phyloP scores from a whole-genome alignment of 345 rosid species.

The Pseudoturritis turrita region DNA sequence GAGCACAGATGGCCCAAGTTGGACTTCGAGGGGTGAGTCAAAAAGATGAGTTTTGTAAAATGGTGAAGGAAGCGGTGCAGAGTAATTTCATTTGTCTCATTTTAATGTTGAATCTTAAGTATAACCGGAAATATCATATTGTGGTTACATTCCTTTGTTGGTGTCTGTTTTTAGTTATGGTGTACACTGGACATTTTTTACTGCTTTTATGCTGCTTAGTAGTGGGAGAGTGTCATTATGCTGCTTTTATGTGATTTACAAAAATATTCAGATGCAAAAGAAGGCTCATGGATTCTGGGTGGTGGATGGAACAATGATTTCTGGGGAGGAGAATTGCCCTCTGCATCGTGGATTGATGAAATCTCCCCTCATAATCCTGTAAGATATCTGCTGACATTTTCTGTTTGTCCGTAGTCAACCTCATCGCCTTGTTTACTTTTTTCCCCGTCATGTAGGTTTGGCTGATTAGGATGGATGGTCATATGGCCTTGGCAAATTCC shows the following conservation, averaged over 20 bases:
- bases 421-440: neutral
- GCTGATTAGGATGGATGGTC: constrained; percentile 88
- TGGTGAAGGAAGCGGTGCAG: constrained; percentile 65
- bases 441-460: constrained; percentile 49
- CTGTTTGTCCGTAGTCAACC: neutral
- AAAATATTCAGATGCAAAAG: constrained; percentile 41
- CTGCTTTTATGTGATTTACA: neutral
- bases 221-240: neutral
- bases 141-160: neutral
- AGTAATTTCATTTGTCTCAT: constrained; percentile 39
- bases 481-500: constrained; percentile 91
- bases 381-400: neutral
- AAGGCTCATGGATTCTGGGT: constrained; percentile 82
- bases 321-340: constrained; percentile 92
- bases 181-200: neutral
- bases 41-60: constrained; percentile 67
- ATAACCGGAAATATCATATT: neutral
- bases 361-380: constrained; percentile 75
- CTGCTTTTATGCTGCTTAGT: neutral
- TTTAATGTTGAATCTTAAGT: neutral
- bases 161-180: neutral
- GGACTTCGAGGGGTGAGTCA: constrained; percentile 51
- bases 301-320: constrained; percentile 97
- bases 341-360: constrained; percentile 80
- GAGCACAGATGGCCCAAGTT: constrained; percentile 59